Evolutionary conservation across 192 early-diverging fungal genomes (phyloP).

Genomic region (Backusella sp.): DNA sequence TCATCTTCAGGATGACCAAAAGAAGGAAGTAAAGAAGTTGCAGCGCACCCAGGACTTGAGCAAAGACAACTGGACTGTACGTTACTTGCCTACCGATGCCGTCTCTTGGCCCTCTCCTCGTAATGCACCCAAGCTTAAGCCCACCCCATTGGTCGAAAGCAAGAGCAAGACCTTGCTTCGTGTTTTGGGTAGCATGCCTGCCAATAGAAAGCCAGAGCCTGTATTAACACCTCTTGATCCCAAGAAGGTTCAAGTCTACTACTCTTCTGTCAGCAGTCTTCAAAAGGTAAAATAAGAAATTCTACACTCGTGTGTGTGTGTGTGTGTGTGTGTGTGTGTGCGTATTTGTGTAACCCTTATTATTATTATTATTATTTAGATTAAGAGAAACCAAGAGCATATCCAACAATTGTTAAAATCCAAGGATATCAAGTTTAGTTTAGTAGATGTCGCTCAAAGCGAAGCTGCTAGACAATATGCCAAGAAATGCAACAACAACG

Average conservation of each 20-base stretch:
- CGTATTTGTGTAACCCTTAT: not conserved
- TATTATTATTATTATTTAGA: constrained; percentile 17
- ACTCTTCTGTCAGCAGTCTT: constrained; percentile 48
- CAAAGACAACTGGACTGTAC: constrained; percentile 4
- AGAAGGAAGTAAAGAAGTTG: constrained; percentile 15
- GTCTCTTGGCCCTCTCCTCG: constrained; percentile 39
- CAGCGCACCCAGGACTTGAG: constrained; percentile 4
- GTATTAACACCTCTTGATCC: constrained; percentile 26
- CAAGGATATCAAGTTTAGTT: constrained; percentile 40
- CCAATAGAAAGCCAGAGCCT: constrained; percentile 9
- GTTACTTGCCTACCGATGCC: constrained; percentile 31
- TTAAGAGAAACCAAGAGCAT: constrained; percentile 45
- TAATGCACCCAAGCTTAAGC: constrained; percentile 17
- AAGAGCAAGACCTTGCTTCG: constrained; percentile 11
- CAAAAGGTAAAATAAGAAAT: constrained; percentile 21
- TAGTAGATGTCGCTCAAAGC: constrained; percentile 43
- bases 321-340: too few species aligned
- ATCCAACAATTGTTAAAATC: constrained; percentile 38
- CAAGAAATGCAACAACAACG: constrained; percentile 38
- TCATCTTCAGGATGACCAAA: constrained; percentile 20
- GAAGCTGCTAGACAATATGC: constrained; percentile 42
- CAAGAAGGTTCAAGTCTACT: constrained; percentile 45
- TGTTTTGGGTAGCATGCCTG: constrained; percentile 14
- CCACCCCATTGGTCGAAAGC: constrained; percentile 18
- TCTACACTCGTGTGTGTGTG: not conserved